A percentile compares a stretch with the other conserved stretches of the same genome.
Conservation (phyloP, 805 yeast genomes). For the Saccharomyces kudriavzevii region DNA sequence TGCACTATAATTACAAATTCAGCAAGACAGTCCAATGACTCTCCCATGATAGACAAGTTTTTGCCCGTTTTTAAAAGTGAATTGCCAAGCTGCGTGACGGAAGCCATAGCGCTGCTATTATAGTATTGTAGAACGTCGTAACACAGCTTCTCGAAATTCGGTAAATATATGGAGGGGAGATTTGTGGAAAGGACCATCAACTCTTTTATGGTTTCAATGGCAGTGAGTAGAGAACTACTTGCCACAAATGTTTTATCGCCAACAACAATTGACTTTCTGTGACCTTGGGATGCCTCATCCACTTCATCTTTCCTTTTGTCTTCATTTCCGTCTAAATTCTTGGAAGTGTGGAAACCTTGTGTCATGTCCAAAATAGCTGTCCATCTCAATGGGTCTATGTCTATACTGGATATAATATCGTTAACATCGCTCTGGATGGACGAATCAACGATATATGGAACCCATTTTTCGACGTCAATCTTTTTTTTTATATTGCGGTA, state of each 20-base stretch:
- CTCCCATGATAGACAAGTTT: slow-evolving; percentile 36
- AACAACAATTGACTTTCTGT: slow-evolving; percentile 37
- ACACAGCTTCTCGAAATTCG: slow-evolving; percentile 36
- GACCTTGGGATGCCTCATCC: slow-evolving; percentile 18
- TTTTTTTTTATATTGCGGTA: slow-evolving; percentile 39
- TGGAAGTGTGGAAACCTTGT: not conserved
- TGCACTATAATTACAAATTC: slow-evolving; percentile 30
- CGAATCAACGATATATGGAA: slow-evolving; percentile 51
- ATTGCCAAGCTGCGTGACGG: slow-evolving; percentile 17
- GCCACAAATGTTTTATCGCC: slow-evolving; percentile 52
- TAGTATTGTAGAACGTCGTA: slow-evolving; percentile 41
- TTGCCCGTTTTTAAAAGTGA: slow-evolving; percentile 22
- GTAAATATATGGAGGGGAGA: slow-evolving; percentile 38
- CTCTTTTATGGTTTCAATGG: slow-evolving; percentile 39
- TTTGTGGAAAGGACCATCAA: slow-evolving; percentile 49
- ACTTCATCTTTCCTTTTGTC: slow-evolving; percentile 8
- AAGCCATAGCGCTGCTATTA: slow-evolving; percentile 37
- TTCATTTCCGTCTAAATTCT: slow-evolving; percentile 1
- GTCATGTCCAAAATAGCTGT: slow-evolving; percentile 28
- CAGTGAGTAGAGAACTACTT: slow-evolving; percentile 39
- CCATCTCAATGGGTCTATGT: slow-evolving; percentile 45
- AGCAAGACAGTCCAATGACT: slow-evolving; percentile 35
- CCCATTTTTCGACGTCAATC: slow-evolving; percentile 72
- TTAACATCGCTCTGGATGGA: slow-evolving; percentile 43
- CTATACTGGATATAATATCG: slow-evolving; percentile 41